phyloP scores from a whole-genome alignment of 2,329 filamentous ascomycete species.

The Monosporascus ibericus region DNA sequence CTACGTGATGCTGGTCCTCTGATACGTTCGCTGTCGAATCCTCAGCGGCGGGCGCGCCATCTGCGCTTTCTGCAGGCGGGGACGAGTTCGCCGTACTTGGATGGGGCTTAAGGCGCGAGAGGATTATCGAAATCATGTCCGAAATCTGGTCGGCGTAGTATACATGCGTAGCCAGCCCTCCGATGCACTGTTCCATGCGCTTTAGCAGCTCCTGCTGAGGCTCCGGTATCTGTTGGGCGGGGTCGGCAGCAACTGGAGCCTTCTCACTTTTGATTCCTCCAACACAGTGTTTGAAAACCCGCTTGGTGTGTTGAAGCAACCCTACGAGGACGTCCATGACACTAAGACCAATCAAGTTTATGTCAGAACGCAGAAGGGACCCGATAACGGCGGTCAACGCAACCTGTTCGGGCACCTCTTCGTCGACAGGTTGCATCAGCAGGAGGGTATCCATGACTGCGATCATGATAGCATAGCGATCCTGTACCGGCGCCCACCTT shows the following conservation, averaged over 20 bases:
- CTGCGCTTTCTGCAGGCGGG: constrained; percentile 41
- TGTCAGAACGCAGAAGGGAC: constrained; percentile 75
- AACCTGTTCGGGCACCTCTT: constrained; percentile 66
- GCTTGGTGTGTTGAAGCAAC: constrained; percentile 75
- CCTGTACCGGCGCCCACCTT: constrained; percentile 87
- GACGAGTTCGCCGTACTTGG: constrained; percentile 37
- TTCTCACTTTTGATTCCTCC: constrained; percentile 29
- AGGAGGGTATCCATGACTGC: constrained; percentile 73
- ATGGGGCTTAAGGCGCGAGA: constrained; percentile 69
- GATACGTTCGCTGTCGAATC: constrained; percentile 32
- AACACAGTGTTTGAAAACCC: constrained; percentile 60
- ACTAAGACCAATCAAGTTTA: constrained; percentile 91
- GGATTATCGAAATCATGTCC: constrained; percentile 82
- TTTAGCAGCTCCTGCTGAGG: constrained; percentile 61
- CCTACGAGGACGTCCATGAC: constrained; percentile 91
- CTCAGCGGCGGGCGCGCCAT: constrained; percentile 25
- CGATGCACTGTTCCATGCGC: constrained; percentile 75
- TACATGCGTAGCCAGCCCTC: constrained; percentile 86
- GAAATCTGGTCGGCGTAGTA: constrained; percentile 96
- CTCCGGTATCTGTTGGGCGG: constrained; percentile 34
- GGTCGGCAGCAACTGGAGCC: constrained; percentile 19
- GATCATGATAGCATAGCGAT: constrained; percentile 85
- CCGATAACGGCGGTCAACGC: constrained; percentile 73
- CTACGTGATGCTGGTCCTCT: constrained; percentile 39
- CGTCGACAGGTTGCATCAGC: constrained; percentile 61